Base-by-base conservation (phyloP, 805 yeast species). In the Schwanniomyces vanrijiae region DNA sequence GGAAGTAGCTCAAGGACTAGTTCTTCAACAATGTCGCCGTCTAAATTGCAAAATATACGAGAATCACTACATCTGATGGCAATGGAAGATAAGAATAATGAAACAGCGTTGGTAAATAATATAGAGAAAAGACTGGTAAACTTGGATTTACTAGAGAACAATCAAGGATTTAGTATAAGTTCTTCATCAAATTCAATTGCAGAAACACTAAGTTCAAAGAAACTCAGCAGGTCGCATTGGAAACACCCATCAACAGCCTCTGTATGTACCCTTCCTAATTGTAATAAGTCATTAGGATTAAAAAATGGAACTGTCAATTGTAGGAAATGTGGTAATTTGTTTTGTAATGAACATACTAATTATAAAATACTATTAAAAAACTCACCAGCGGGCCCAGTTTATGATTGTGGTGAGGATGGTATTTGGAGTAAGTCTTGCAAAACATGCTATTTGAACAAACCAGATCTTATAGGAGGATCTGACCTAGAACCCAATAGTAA, bases 391-490 rank as follows among this genome's bases (percentile, higher is more conserved):
- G 45, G 50, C 0, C 68, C 73, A 1, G 55, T 55, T 21, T 70
- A 67, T 54, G 64, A 60, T 39, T 42, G 58, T 21, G 41, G 46
- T 5, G 40, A 47, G 21, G 52, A 62, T 43, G 92, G 94, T 0
- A 62, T 71, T n/a, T 86, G 91, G 92, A 69, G 81, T 44, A 69
- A 84, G 26, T 84, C 88, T 52, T 90, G 97, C 61, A 68, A 73
- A 35, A 53, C 52, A 0, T 90, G 97, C 59, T 88, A 76, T 58
- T 54, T 58, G 18, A 50, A 56, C 0, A 80, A 82, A 47, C 83
- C 85, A 2, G 86, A 84, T 2, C 75, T 81, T 55, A 58, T 61
- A 5, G 59, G 55, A 35, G 89, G 86, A 0, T 59, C 69, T n/a
- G 54, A 50, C 26, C 61, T 57, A 6, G 54, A 60, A 1, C 40